A percentile compares a stretch with the other conserved stretches of the same genome.
Evolutionary conservation across 2,329 filamentous ascomycete species (phyloP).

Genomic region (Drechslerella coelobrocha): DNA sequence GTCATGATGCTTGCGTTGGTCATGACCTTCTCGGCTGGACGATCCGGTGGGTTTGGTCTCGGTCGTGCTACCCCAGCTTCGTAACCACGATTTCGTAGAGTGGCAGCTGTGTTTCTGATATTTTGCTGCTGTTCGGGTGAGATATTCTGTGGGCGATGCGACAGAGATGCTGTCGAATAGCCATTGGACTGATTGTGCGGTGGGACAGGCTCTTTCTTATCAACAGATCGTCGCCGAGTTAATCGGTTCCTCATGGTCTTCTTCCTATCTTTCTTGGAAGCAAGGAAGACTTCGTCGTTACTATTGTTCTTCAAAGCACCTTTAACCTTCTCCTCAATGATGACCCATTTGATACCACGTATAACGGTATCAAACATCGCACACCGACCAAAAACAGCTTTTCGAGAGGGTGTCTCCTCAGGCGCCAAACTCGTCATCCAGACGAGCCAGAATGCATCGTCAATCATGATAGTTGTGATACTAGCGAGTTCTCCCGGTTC

Average conservation of each 20-base stretch:
- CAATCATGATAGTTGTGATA: conserved; percentile 82
- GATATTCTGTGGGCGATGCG: conserved; percentile 77
- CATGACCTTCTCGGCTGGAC: conserved; percentile 63
- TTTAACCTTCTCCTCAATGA: conserved; percentile 81
- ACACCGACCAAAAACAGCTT: conserved; percentile 92
- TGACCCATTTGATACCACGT: conserved; percentile 80
- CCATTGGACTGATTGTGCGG: conserved; percentile 45
- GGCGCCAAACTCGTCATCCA: conserved; percentile 97
- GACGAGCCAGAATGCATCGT: conserved; percentile 99
- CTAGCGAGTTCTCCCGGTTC: conserved; percentile 95
- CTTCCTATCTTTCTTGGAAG: conserved; percentile 83
- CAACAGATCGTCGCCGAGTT: conserved; percentile 53
- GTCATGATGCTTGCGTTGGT: conserved; percentile 85
- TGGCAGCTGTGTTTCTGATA: conserved; percentile 88
- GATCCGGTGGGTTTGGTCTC: conserved; percentile 63
- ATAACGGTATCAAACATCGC: conserved; percentile 90
- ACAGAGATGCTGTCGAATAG: conserved; percentile 59
- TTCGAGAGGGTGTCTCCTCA: conserved; percentile 83
- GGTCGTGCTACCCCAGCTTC: conserved; percentile 59
- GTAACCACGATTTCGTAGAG: conserved; percentile 72
- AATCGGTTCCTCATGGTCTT: conserved; percentile 62
- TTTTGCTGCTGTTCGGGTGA: conserved; percentile 89
- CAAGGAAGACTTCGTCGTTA: conserved; percentile 84
- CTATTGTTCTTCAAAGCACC: conserved; percentile 81
- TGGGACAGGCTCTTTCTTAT: conserved; percentile 36